A percentile compares a stretch with the other conserved stretches of the same genome.
These are phyloP conservation scores for Sclerotinia glacialis DNA, from an alignment of 2,329 filamentous ascomycete genomes.

Conservation along the genomic window DNA sequence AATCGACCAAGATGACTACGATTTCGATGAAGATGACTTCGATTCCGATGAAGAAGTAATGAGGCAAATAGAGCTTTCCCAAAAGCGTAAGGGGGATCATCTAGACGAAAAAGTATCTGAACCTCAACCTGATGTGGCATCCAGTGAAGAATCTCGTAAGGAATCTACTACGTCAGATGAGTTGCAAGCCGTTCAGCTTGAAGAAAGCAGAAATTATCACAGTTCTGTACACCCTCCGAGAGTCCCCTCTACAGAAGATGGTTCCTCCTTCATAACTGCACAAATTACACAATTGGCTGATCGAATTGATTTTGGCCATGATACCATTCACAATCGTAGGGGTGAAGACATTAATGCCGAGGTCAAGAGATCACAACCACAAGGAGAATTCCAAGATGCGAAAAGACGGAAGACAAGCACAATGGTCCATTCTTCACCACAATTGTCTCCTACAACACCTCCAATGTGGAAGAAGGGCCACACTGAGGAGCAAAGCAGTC, in stretches of 20 bases:
- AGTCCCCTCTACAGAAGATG: not conserved
- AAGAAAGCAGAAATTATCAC: not conserved
- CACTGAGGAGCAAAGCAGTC: not conserved
- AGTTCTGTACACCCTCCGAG: not conserved
- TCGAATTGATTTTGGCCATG: not conserved
- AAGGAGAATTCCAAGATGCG: not conserved
- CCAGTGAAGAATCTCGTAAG: not conserved
- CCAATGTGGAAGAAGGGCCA: not conserved
- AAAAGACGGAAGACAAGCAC: not conserved
- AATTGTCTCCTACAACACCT: not conserved
- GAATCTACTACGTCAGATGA: not conserved
- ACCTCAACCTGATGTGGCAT: constrained; percentile 18
- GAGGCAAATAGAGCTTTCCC: constrained; percentile 37
- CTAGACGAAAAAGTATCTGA: constrained; percentile 24
- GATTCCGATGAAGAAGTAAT: constrained; percentile 55
- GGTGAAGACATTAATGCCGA: not conserved
- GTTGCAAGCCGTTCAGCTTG: not conserved
- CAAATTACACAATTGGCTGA: not conserved
- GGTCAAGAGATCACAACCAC: not conserved
- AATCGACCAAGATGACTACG: constrained; percentile 39
- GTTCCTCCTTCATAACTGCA: not conserved
- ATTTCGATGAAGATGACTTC: constrained; percentile 49
- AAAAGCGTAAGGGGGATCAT: constrained; percentile 30
- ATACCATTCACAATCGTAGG: not conserved
- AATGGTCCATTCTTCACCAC: not conserved